Evolutionary conservation across 495 filamentous ascomycete genomes (phyloP).

Genomic region (Aspergillus olivimuriae): DNA sequence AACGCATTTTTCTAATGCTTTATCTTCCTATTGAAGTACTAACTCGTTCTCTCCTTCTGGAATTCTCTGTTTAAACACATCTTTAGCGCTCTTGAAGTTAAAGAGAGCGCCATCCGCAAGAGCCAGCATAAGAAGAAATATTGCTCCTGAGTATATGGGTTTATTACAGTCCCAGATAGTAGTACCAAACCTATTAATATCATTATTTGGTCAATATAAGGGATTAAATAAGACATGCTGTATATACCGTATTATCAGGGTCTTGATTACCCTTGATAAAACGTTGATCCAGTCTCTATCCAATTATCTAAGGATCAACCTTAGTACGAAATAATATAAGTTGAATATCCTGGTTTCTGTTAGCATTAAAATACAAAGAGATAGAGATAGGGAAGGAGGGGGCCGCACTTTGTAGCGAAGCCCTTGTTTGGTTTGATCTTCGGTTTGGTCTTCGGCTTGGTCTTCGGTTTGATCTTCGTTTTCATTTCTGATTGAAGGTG

Average conservation of each 20-base stretch:
- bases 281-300: constrained; percentile 3
- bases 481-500: too few relatives aligned
- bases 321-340: constrained; percentile 3
- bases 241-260: constrained; percentile 2
- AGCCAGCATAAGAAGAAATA: constrained; percentile 5
- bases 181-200: constrained; percentile 7
- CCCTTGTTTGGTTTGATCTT: constrained; percentile 1
- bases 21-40: constrained; percentile 5
- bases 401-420: constrained; percentile 1
- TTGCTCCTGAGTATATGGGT: constrained; percentile 1
- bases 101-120: constrained; percentile 7
- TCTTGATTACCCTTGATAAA: constrained; percentile 7
- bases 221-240: constrained; percentile 1
- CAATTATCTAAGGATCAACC: constrained; percentile 4
- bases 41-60: constrained; percentile 2
- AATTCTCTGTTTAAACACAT: constrained; percentile 8
- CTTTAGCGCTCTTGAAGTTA: background rate
- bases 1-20: constrained; percentile 3
- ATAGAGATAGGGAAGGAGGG: too few relatives aligned
- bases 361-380: too few relatives aligned
- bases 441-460: too few relatives aligned
- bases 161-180: constrained; percentile 6
- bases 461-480: too few relatives aligned
- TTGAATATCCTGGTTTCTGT: constrained; percentile 6
- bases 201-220: too few relatives aligned